Evolutionary conservation across 768 basidiomycete species (phyloP), one percentile per base, ranked within the genome.

Genomic region (Lactarius tabidus): DNA sequence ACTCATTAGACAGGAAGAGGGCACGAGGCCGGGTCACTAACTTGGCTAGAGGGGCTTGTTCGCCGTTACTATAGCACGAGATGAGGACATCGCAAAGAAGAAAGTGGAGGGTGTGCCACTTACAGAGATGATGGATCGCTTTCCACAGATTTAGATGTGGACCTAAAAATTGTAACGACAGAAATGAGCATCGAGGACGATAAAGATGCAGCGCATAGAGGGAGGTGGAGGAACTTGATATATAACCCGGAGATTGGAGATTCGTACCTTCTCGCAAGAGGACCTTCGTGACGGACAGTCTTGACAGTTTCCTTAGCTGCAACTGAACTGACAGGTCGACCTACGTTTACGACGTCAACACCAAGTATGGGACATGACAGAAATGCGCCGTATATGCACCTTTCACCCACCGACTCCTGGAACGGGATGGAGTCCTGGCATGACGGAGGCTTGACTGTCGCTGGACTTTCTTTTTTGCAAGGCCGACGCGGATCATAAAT

Each of bases 81-180:
- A 23, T 20, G 14, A 57, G 57, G 26, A 35, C 18, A 31, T 53
- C 56, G 61, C 45, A 41, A 41, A 48, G 28, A 15, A 29, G 29
- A 3, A 14, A 14, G n/a, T 26, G 53, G 28, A 45, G 23, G 18
- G 1, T 35, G 60, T 1, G n/a, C 6, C 20, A 62, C 65, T 54
- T 45, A 66, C 65, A 20, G 23, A 18, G 65, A 54, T 15, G 39
- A 41, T 20, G 31, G n/a, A 36, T 45, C 65, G 54, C 39, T 56
- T 15, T 14, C 28, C 15, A 29, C 31, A 6, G 23, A 20, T 26
- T 45, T 54, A 2, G 65, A 38, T 14, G 26, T 23, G 23, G 41
- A 20, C 39, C 65, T 66, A 17, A 58, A 58, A n/a, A 12, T 20
- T 31, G 56, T 7, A 36, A 15, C 33, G 56, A 58, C 3, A 26